Evolutionary conservation across 495 filamentous ascomycete genomes (phyloP).

Genomic region (Penicillium malachiteum): DNA sequence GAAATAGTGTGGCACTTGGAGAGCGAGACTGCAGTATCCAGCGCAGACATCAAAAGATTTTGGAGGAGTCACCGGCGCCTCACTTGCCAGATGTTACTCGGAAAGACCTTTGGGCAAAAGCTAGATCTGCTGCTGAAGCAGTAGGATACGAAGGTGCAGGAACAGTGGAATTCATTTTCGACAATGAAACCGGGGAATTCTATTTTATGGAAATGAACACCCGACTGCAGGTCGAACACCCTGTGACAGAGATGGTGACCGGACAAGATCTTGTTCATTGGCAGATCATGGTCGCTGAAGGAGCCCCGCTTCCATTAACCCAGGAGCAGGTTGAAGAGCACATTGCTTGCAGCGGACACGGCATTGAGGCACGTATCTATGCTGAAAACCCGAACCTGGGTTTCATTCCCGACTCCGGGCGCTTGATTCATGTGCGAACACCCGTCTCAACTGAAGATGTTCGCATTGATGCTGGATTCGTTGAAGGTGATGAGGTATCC

Average conservation of each 20-base stretch:
- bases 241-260: slow-evolving; percentile 95
- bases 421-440: slow-evolving; percentile 75
- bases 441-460: slow-evolving; percentile 68
- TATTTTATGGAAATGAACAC: slow-evolving; percentile 99
- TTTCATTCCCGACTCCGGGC: slow-evolving; percentile 94
- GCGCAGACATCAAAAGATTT: slow-evolving; percentile 90
- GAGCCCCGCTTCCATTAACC: slow-evolving; percentile 78
- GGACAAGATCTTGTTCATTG: slow-evolving; percentile 93
- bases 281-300: slow-evolving; percentile 92
- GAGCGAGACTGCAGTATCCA: slow-evolving; percentile 88
- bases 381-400: slow-evolving; percentile 88
- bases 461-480: slow-evolving; percentile 90
- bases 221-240: slow-evolving; percentile 93
- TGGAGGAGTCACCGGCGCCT: slow-evolving; percentile 95
- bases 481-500: slow-evolving; percentile 86
- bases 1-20: slow-evolving; percentile 79
- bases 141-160: slow-evolving; percentile 95
- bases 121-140: slow-evolving; percentile 80
- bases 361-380: slow-evolving; percentile 94
- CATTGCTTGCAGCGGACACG: slow-evolving; percentile 76
- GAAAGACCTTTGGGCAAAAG: slow-evolving; percentile 92
- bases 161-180: slow-evolving; percentile 98
- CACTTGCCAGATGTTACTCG: slow-evolving; percentile 74
- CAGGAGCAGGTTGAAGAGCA: slow-evolving; percentile 77
- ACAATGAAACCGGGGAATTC: slow-evolving; percentile 89